These are phyloP conservation scores for Marasmius tenuissimus DNA, from an alignment of 1,284 basidiomycete species.

Conservation along the genomic window DNA sequence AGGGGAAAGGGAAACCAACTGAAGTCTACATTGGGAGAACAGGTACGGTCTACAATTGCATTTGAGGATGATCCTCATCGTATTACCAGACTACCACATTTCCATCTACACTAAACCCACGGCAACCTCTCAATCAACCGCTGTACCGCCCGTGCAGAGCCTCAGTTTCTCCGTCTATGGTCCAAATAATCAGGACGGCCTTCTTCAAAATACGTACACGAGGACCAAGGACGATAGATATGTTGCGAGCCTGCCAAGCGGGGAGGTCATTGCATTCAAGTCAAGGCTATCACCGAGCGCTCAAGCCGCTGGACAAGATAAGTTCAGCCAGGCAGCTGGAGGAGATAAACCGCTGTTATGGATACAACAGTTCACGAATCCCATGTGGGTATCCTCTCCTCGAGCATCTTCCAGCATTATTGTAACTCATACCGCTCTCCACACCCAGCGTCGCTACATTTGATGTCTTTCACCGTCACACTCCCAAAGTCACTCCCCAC, in stretches of 20 bases:
- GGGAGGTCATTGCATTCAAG: constrained; percentile 74
- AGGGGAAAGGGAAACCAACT: constrained; percentile 24
- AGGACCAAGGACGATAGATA: constrained; percentile 75
- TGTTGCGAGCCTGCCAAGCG: constrained; percentile 76
- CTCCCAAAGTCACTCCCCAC: constrained; percentile 5
- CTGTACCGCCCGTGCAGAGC: constrained; percentile 62
- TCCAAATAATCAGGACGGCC: constrained; percentile 76
- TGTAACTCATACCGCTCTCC: constrained; percentile 4
- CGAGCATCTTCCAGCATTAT: neutral
- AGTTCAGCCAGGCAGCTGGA: constrained; percentile 3
- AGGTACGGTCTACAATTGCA: constrained; percentile 48
- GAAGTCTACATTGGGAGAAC: constrained; percentile 82
- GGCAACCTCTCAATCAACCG: constrained; percentile 25
- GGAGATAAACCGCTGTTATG: constrained; percentile 52
- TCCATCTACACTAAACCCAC: constrained; percentile 58
- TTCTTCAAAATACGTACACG: constrained; percentile 64
- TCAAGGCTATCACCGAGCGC: constrained; percentile 26
- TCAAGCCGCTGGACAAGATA: too few relatives aligned
- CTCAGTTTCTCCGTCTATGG: constrained; percentile 83
- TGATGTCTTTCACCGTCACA: constrained; percentile 57
- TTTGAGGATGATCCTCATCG: neutral
- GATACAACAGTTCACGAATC: constrained; percentile 55
- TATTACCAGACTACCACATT: constrained; percentile 64
- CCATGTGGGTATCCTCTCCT: constrained; percentile 43
- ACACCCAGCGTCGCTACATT: constrained; percentile 70